A percentile compares a stretch with the other conserved stretches of the same genome.
Conservation (phyloP, 257 asterid species). For the Eucommia ulmoides region DNA sequence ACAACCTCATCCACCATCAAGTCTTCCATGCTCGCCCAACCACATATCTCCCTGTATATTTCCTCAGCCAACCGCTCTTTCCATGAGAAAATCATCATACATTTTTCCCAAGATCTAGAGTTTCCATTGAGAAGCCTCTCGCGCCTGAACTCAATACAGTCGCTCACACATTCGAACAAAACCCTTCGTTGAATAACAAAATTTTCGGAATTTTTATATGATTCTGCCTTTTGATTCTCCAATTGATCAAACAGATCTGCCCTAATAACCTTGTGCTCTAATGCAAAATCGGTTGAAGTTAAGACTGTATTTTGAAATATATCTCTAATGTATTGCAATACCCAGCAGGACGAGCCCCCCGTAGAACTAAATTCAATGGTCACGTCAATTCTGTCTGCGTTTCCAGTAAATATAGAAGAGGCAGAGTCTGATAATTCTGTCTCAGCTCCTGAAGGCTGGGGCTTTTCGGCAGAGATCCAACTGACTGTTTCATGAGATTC, state of each 20-base stretch:
- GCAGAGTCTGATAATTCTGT: slow-evolving; percentile 66
- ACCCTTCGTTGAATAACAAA: slow-evolving; percentile 40
- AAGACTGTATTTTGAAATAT: slow-evolving; percentile 34
- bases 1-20: slow-evolving; percentile 88
- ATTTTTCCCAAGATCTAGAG: slow-evolving; percentile 47
- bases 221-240: slow-evolving; percentile 36
- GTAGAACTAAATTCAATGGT: slow-evolving; percentile 19
- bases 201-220: slow-evolving; percentile 27
- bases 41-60: slow-evolving; percentile 59
- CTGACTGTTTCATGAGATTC: slow-evolving; percentile 36
- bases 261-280: slow-evolving; percentile 42
- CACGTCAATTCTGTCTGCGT: slow-evolving; percentile 26
- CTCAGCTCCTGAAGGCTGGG: slow-evolving; percentile 33
- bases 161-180: slow-evolving; percentile 57
- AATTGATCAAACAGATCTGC: slow-evolving; percentile 45
- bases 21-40: slow-evolving; percentile 56
- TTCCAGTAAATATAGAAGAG: slow-evolving; percentile 43
- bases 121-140: slow-evolving; percentile 31
- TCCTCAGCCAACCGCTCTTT: slow-evolving; percentile 61
- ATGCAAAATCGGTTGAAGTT: slow-evolving; percentile 44
- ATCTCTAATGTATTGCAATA: slow-evolving; percentile 37
- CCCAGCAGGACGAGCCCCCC: slow-evolving; percentile 49
- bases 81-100: slow-evolving; percentile 21
- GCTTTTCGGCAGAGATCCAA: slow-evolving; percentile 34
- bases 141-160: slow-evolving; percentile 42